A percentile compares a stretch with the other conserved stretches of the same genome.
Conservation (phyloP, 2,329 filamentous ascomycete species). For the Huntiella savannae region DNA sequence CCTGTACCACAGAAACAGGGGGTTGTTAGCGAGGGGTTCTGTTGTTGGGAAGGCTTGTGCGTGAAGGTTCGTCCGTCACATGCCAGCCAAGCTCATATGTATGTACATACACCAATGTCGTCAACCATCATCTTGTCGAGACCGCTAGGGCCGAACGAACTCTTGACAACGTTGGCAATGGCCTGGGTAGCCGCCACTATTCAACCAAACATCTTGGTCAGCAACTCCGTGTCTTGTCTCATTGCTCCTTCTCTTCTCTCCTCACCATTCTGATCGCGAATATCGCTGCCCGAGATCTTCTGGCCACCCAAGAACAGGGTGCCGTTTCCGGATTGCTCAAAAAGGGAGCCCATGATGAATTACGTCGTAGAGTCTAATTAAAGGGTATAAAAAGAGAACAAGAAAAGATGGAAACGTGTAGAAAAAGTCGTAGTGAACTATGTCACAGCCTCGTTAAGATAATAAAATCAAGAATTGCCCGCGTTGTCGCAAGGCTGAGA, state of each 20-base stretch:
- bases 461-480: no score
- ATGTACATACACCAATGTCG: conserved; percentile 64
- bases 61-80: not conserved
- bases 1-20: conserved; percentile 27
- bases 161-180: conserved; percentile 97
- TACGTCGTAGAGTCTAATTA: conserved; percentile 9
- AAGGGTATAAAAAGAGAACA: not conserved
- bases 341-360: conserved; percentile 69
- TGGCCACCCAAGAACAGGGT: conserved; percentile 91
- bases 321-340: conserved; percentile 86
- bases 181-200: conserved; percentile 84
- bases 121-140: conserved; percentile 99
- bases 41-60: not conserved
- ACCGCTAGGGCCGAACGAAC: conserved; percentile 90
- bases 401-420: not conserved
- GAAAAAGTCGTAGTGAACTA: not conserved
- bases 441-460: no score
- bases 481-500: not conserved
- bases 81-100: not conserved
- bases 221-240: no score
- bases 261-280: conserved; percentile 86
- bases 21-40: not conserved
- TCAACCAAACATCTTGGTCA: conserved; percentile 5
- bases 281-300: conserved; percentile 93
- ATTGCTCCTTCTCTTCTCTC: conserved; percentile 11